Base-by-base conservation (phyloP, 2,329 filamentous ascomycete genomes). In the Xylaria sp. region DNA sequence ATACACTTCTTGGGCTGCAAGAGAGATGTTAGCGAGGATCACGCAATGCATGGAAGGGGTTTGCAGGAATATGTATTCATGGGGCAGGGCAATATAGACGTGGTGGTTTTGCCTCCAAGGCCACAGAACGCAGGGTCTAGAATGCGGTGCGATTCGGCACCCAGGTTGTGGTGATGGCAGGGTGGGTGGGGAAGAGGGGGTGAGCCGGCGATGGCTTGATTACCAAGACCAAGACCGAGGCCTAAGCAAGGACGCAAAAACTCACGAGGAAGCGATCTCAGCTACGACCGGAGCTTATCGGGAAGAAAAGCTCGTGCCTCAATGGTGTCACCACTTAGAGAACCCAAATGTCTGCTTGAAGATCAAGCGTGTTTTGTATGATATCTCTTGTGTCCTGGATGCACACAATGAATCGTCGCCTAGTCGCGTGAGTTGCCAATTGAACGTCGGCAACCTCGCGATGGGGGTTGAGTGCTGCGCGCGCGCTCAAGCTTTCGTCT, bases 141-240 rank as follows among this genome's bases (percentile, higher is more conserved):
- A 51, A 11, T 35, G 13, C 23, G 49, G 49, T 54, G 19, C 35
- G 49, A 39, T 62, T 58, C 18, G 47, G 57, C 59, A 52, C 8
- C 54, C 13, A 9, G 30, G 18, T 13, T 57, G 39, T 44, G 56
- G 55, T 57, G 54, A 57, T 37, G 62, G 65, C 53, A 51, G 59
- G 58, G 42, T 62, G 67, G 65, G 68, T 68, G 68, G 68, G 68
- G 68, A 70, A 70, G 68, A 70, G 68, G 67, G 49, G 68, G 68
- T 59, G 56, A 61, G 63, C 34, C 51, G 49, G 59, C 51, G 58
- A 65, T 64, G 67, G 66, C 68, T 66, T 67, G 67, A 68, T 66
- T 67, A 63, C 67, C 63, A 60, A 63, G 66, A 44, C 54, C 55
- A 16, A 51, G 50, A 63, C 67, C 63, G 59, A 63, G 66, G 37